Conservation (phyloP, 441 rosid species). For the Bocquillonia castaneifolia region DNA sequence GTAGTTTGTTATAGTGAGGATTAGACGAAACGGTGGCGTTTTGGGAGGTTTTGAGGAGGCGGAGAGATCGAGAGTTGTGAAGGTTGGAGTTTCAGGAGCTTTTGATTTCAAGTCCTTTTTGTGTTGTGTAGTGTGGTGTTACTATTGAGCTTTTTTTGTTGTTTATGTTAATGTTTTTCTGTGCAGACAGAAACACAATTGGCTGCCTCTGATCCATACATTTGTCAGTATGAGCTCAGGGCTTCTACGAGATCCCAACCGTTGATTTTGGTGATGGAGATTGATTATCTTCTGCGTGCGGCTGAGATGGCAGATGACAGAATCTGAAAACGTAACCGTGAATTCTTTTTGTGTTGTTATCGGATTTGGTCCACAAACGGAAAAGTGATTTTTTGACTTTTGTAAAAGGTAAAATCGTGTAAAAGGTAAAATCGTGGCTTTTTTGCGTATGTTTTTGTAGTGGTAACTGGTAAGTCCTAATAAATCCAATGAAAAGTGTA, state of each 20-base stretch:
- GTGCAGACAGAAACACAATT: neutral
- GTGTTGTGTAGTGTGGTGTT: neutral
- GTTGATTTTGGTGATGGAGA: neutral
- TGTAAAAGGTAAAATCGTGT: no score
- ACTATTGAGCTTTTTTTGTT: no score
- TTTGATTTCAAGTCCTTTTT: neutral
- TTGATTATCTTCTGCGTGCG: neutral
- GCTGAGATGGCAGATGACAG: neutral
- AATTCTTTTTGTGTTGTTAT: neutral
- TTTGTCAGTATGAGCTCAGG: neutral
- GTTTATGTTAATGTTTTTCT: no score
- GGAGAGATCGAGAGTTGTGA: slow-evolving; percentile 35
- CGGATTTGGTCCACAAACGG: no score
- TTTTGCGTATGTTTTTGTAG: no score
- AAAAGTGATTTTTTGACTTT: no score
- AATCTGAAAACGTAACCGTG: neutral
- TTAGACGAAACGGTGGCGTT: neutral
- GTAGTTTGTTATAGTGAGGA: neutral
- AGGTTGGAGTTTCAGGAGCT: slow-evolving; percentile 34
- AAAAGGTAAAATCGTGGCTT: no score
- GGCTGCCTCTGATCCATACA: slow-evolving; percentile 19
- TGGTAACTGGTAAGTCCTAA: no score
- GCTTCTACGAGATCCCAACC: neutral
- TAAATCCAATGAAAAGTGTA: no score
- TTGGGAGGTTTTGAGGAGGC: slow-evolving; percentile 18